Percentiles rank a stretch among this genome's conserved stretches.
phyloP scores from a whole-genome alignment of 768 basidiomycete genomes.

The Clavaria fumosa region DNA sequence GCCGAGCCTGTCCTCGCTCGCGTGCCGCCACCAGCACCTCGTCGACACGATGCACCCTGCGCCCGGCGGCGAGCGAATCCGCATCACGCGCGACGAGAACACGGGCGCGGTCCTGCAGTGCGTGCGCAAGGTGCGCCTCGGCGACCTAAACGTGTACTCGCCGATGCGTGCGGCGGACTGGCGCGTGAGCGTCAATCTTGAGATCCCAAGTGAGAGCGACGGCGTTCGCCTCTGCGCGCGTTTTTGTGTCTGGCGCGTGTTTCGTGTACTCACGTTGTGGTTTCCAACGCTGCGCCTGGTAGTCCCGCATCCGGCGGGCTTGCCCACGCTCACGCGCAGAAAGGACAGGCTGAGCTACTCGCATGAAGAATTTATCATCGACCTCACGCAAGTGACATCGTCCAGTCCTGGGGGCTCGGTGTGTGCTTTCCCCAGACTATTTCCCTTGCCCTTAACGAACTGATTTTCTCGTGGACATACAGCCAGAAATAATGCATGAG shows the following conservation, averaged over 20 bases:
- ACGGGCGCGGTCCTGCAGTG: constrained; percentile 46
- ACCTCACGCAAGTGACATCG: constrained; percentile 83
- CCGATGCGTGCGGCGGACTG: constrained; percentile 80
- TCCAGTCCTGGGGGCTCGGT: constrained; percentile 34
- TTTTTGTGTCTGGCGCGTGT: background rate
- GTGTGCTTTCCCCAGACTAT: constrained; percentile 13
- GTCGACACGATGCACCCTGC: constrained; percentile 62
- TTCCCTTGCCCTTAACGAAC: constrained; percentile 2
- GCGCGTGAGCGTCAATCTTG: constrained; percentile 86
- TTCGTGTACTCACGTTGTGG: background rate
- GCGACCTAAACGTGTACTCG: constrained; percentile 74
- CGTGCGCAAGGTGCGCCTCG: constrained; percentile 70
- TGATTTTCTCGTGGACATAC: constrained; percentile 6
- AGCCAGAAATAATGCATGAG: constrained; percentile 64
- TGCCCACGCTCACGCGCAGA: constrained; percentile 42
- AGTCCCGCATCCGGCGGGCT: constrained; percentile 59
- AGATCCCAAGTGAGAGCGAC: constrained; percentile 57
- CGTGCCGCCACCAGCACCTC: constrained; percentile 63
- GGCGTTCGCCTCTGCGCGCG: constrained; percentile 1
- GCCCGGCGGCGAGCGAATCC: constrained; percentile 44
- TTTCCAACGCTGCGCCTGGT: background rate
- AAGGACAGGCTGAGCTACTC: constrained; percentile 90
- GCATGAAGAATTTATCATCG: constrained; percentile 87
- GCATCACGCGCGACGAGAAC: constrained; percentile 75
- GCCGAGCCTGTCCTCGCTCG: constrained; percentile 39